Conservation (phyloP, 805 yeast genomes). For the Grigorovia jiainica region DNA sequence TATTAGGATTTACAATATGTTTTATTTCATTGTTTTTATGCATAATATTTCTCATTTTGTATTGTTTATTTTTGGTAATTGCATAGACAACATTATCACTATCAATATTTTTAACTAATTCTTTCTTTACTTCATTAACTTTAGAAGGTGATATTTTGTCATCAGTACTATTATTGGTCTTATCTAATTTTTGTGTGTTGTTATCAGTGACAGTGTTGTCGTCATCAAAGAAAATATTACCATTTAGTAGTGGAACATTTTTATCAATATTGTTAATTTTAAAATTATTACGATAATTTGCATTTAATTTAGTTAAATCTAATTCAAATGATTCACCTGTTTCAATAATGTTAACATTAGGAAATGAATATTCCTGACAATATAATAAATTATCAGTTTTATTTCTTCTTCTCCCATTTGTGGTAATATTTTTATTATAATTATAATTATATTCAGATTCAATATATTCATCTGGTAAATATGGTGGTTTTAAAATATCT, state of each 20-base stretch:
- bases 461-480: neutral
- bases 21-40: neutral
- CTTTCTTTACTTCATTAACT: neutral
- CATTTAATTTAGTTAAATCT: neutral
- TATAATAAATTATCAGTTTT: conserved; percentile 4
- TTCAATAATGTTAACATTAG: conserved; percentile 8
- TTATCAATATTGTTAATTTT: neutral
- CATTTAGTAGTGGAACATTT: neutral
- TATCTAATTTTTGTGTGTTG: no score
- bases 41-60: conserved; percentile 9
- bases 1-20: conserved; percentile 30
- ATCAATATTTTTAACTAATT: neutral
- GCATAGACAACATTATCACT: conserved; percentile 2
- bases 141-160: neutral
- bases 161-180: no score
- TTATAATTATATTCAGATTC: neutral
- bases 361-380: conserved; percentile 21
- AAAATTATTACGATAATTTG: neutral
- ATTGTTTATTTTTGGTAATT: conserved; percentile 23
- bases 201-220: no score
- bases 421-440: neutral
- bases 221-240: neutral
- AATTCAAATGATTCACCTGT: neutral
- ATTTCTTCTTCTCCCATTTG: conserved; percentile 1
- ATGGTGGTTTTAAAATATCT: neutral